Percentiles rank a stretch among this genome's conserved stretches.
These are phyloP conservation scores for Penicillium frequentans DNA, from an alignment of 2,329 filamentous ascomycete species.

Conservation along the genomic window DNA sequence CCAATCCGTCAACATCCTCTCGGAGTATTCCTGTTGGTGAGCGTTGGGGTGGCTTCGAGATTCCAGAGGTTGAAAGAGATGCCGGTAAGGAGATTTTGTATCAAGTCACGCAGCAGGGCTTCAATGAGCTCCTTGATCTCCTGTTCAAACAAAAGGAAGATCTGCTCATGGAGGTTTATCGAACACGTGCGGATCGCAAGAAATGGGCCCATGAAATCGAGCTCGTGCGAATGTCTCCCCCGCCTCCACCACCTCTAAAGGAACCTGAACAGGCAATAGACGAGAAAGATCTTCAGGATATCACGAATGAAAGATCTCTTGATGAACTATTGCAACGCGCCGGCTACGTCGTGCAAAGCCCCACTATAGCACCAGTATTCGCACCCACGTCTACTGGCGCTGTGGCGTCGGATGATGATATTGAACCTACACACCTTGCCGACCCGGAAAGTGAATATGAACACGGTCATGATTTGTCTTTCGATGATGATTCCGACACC, in stretches of 20 bases:
- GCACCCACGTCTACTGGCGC: constrained; percentile 24
- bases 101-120: constrained; percentile 85
- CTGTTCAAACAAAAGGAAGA: constrained; percentile 83
- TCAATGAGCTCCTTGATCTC: constrained; percentile 87
- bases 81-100: constrained; percentile 87
- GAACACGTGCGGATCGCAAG: constrained; percentile 62
- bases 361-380: constrained; percentile 23
- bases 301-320: constrained; percentile 34
- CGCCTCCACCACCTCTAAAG: constrained; percentile 21
- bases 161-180: constrained; percentile 65
- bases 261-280: constrained; percentile 9
- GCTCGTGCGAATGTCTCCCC: constrained; percentile 29
- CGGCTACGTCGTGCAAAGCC: constrained; percentile 38
- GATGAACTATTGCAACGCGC: constrained; percentile 45
- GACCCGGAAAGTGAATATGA: constrained; percentile 19
- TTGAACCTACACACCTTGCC: constrained; percentile 24
- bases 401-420: constrained; percentile 23
- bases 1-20: constrained; percentile 72
- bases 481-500: constrained; percentile 12
- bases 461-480: constrained; percentile 10
- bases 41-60: constrained; percentile 74
- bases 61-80: constrained; percentile 77
- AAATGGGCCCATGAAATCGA: constrained; percentile 49
- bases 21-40: constrained; percentile 65
- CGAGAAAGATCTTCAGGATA: constrained; percentile 22